Evolutionary conservation across 306 rosid genomes (phyloP), one percentile per base, ranked within the genome.

Genomic region (Vigna angularis): DNA sequence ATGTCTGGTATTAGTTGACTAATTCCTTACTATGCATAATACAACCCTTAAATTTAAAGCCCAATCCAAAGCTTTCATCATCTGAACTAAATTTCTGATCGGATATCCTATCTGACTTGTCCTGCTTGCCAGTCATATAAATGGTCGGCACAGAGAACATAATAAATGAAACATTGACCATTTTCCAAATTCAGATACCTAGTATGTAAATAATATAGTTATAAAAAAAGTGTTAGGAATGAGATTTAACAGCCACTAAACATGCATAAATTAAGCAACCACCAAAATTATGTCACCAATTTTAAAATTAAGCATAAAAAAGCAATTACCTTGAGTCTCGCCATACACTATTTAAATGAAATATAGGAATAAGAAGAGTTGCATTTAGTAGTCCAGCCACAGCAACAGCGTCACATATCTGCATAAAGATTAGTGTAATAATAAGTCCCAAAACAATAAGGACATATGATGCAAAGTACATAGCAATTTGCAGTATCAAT

Each of bases 361-460:
- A 94, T 75, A 90, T 92, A 76, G 98, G 98, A 86, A 94, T 91
- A 70, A 94, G 74, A 67, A 94, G 97, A 72, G 97, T 89, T 66
- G 98, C 97, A 83, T 94, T 94, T 83, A 94, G 80, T 14, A 94
- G 85, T 83, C 97, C 98, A 83, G 98, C 97, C 82, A 94, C 98
- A 32, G 98, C 98, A 87, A 92, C 98, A 28, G 98, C 98, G 80
- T 94, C 98, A 55, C 95, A 92, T 79, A 94, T 94, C 98, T 94
- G 87, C 51, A 80, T 66, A 30, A 68, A 45, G 74, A 66, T 59
- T 30, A 49, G 67, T 61, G 65, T 65, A 83, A 34, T 61, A 38
- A 17, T 80, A 79, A 70, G 80, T 47, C 66, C 32, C 44, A 81
- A 51, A 71, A 47, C 38, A 71, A 79, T 20, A 82, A 51, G 72